Evolutionary conservation across 192 early-diverging fungal species (phyloP).

Genomic region (Lunasporangiospora selenospora): DNA sequence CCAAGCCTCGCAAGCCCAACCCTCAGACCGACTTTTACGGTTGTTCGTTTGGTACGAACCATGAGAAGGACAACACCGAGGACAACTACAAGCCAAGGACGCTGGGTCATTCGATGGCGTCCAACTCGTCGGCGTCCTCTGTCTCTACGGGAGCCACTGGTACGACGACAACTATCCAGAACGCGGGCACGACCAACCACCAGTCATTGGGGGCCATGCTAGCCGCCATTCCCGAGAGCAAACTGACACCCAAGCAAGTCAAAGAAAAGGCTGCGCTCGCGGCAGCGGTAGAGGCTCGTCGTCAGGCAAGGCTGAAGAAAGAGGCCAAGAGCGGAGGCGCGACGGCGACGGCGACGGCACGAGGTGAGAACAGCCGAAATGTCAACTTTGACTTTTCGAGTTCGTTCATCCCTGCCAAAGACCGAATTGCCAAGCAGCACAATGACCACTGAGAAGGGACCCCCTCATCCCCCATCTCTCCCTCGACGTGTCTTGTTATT

Average conservation of each 20-base stretch:
- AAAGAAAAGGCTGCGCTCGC: constrained; percentile 47
- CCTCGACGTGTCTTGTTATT: not conserved
- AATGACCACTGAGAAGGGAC: not conserved
- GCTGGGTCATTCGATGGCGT: constrained; percentile 8
- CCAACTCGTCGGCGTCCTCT: constrained; percentile 28
- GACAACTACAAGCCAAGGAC: constrained; percentile 29
- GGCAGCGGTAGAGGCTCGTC: constrained; percentile 36
- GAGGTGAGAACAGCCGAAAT: constrained; percentile 35
- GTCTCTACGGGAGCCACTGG: constrained; percentile 15
- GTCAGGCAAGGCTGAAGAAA: constrained; percentile 29
- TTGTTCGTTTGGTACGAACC: constrained; percentile 25
- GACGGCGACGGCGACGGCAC: constrained; percentile 1
- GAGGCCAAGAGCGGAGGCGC: constrained; percentile 33
- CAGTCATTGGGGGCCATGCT: constrained; percentile 26
- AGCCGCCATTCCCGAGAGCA: constrained; percentile 28
- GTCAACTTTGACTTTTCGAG: constrained; percentile 33
- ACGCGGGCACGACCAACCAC: not conserved
- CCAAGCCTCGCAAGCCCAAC: constrained; percentile 24
- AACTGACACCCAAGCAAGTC: constrained; percentile 42
- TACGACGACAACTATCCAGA: not conserved
- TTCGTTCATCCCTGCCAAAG: constrained; percentile 34
- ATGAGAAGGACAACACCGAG: constrained; percentile 8
- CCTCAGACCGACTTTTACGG: constrained; percentile 45
- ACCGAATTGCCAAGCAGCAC: constrained; percentile 19
- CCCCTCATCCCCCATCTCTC: not conserved